Conservation (phyloP, 2,329 filamentous ascomycete genomes). For the Venturia oleaginea region DNA sequence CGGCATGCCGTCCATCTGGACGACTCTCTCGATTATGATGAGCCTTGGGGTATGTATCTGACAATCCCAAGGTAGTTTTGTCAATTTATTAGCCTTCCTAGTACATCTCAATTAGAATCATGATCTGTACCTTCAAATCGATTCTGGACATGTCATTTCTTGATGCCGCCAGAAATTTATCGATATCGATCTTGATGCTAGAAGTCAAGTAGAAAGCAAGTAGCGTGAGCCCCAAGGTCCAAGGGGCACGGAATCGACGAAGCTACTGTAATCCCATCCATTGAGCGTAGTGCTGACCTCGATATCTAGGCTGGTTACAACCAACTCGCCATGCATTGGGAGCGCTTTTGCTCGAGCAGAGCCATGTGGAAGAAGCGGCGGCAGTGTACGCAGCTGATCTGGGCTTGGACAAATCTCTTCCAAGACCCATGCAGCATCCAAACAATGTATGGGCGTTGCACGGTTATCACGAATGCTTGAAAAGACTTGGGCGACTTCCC, state of each 20-base stretch:
- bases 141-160: background rate
- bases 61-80: background rate
- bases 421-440: constrained; percentile 56
- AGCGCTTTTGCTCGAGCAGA: constrained; percentile 60
- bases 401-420: constrained; percentile 42
- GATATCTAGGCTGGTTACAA: constrained; percentile 55
- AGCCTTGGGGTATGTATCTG: constrained; percentile 50
- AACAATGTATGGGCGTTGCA: constrained; percentile 70
- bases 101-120: background rate
- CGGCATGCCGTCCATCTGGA: constrained; percentile 50
- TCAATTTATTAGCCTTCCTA: background rate
- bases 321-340: constrained; percentile 62
- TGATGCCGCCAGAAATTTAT: background rate
- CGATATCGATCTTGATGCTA: background rate
- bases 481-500: constrained; percentile 40
- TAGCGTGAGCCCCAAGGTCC: background rate
- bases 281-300: background rate
- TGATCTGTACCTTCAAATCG: background rate
- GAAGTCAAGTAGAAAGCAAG: background rate
- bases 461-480: constrained; percentile 62
- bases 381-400: constrained; percentile 32
- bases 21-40: constrained; percentile 58
- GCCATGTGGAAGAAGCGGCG: constrained; percentile 31
- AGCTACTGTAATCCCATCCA: background rate
- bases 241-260: background rate